A percentile compares a stretch with the other conserved stretches of the same genome.
phyloP scores from a whole-genome alignment of 352 stramenopile species.

The Phytopythium chamaehyphon region DNA sequence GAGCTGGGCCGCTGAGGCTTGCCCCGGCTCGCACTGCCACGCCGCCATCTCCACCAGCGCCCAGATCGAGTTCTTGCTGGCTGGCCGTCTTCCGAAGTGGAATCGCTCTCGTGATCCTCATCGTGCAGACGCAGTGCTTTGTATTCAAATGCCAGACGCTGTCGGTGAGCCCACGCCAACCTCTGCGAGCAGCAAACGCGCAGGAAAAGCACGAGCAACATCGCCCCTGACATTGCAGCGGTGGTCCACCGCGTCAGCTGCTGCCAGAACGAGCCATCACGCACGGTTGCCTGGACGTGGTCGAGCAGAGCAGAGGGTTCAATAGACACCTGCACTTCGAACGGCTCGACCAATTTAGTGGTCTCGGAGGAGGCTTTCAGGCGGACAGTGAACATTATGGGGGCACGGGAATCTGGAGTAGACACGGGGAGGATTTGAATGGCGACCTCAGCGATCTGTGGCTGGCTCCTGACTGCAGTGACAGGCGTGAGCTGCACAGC shows the following conservation, averaged over 20 bases:
- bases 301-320: not conserved
- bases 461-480: not conserved
- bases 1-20: not conserved
- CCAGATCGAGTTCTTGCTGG: not conserved
- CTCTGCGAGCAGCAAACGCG: slow-evolving; percentile 12
- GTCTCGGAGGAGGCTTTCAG: not conserved
- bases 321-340: not conserved
- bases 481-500: slow-evolving; percentile 1
- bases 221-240: not conserved
- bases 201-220: slow-evolving; percentile 15
- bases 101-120: not conserved
- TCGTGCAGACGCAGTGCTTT: slow-evolving; percentile 23
- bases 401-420: too few relatives aligned
- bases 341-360: not conserved
- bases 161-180: slow-evolving; percentile 9
- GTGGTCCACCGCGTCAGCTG: slow-evolving; percentile 15
- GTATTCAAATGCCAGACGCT: slow-evolving; percentile 45
- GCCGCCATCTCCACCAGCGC: slow-evolving; percentile 2
- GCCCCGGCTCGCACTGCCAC: not conserved
- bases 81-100: not conserved
- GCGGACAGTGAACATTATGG: not conserved
- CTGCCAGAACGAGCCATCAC: slow-evolving; percentile 24
- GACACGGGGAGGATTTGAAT: not conserved
- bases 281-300: slow-evolving; percentile 1
- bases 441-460: not conserved